Conservation (phyloP, 2,329 filamentous ascomycete genomes). For the Fusarium transvaalense region DNA sequence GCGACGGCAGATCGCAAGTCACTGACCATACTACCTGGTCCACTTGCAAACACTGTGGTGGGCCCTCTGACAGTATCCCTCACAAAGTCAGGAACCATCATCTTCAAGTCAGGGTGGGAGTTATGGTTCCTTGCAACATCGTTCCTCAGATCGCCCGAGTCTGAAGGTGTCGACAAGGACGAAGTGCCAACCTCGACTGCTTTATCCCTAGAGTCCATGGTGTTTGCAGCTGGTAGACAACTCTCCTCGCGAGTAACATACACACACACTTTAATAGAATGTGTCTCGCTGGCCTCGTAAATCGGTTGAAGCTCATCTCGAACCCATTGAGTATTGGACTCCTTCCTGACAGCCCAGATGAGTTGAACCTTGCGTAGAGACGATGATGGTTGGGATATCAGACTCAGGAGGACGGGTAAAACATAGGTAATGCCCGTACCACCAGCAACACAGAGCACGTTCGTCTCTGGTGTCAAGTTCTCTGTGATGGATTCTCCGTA, state of each 20-base stretch:
- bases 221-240: accelerated
- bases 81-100: not conserved
- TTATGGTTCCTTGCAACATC: accelerated
- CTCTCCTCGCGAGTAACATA: not conserved
- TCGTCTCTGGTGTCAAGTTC: not conserved
- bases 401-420: not conserved
- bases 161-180: accelerated
- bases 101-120: not conserved
- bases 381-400: accelerated
- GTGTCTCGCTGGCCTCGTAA: not conserved
- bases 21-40: not conserved
- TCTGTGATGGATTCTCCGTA: not conserved
- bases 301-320: not conserved
- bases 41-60: not conserved
- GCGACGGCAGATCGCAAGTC: not conserved
- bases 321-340: not conserved
- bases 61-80: not conserved
- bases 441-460: not conserved
- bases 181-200: not conserved
- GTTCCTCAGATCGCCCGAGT: not conserved
- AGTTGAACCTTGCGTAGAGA: not conserved
- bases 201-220: accelerated
- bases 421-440: constrained; percentile 1
- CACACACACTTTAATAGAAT: not conserved
- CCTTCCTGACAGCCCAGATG: not conserved